Percentiles rank a stretch among this genome's conserved stretches.
phyloP scores from a whole-genome alignment of 2,329 filamentous ascomycete species.

The Arthrobotrys conoides region DNA sequence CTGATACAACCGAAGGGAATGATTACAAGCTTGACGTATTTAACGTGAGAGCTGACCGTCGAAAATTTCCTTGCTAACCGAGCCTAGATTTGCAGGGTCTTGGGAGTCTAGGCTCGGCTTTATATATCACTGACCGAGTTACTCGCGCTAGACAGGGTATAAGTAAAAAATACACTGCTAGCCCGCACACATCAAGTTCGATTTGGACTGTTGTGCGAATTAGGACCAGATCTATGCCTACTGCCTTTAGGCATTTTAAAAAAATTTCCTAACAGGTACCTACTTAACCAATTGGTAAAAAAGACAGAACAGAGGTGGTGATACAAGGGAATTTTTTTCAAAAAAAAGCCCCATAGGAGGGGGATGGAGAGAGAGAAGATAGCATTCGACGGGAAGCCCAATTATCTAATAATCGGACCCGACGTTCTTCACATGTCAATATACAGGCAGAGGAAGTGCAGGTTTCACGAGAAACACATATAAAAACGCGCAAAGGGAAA shows the following conservation, averaged over 20 bases:
- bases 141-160: no score
- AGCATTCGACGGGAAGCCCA: slow-evolving; percentile 35
- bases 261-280: no score
- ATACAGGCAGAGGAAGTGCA: slow-evolving; percentile 39
- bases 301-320: slow-evolving; percentile 55
- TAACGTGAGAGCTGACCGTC: no score
- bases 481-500: neutral
- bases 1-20: neutral
- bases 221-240: neutral
- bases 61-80: no score
- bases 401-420: slow-evolving; percentile 51
- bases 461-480: slow-evolving; percentile 35
- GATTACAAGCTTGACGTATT: no score
- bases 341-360: no score
- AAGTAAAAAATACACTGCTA: neutral
- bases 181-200: no score
- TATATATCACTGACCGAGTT: no score
- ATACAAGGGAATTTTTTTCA: slow-evolving; percentile 34
- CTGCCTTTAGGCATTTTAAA: neutral
- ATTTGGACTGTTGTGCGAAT: slow-evolving; percentile 16
- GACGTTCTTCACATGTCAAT: slow-evolving; percentile 49
- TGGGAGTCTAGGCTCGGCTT: no score
- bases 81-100: neutral
- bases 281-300: no score
- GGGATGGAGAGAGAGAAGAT: slow-evolving; percentile 41